These are phyloP conservation scores for Cinchona pubescens DNA, from an alignment of 257 asterid species.

Conservation along the genomic window DNA sequence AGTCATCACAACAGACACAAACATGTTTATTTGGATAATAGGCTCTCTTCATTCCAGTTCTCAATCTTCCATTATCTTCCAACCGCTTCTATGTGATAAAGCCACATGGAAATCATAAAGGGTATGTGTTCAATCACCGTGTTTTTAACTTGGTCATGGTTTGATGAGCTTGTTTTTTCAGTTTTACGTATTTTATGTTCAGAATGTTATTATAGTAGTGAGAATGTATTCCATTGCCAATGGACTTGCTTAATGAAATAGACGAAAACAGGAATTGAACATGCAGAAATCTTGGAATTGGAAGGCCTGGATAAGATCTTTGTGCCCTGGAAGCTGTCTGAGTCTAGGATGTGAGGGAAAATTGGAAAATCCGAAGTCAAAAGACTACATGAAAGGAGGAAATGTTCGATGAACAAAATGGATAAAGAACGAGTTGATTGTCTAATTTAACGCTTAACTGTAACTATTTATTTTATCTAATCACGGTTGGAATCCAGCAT, in stretches of 20 bases:
- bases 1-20: too few species aligned
- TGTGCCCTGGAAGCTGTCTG: not conserved
- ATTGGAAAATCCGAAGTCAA: not conserved
- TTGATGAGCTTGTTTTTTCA: not conserved
- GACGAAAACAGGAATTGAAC: not conserved
- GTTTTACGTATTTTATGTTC: not conserved
- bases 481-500: not conserved
- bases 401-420: not conserved
- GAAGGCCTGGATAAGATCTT: not conserved
- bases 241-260: too few species aligned
- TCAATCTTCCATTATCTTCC: constrained; percentile 50
- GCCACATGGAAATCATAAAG: constrained; percentile 47
- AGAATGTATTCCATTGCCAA: too few species aligned
- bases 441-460: too few species aligned
- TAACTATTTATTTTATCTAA: not conserved
- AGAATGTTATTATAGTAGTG: too few species aligned
- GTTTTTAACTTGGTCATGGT: not conserved
- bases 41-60: constrained; percentile 46
- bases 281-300: not conserved
- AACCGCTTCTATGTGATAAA: constrained; percentile 55
- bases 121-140: constrained; percentile 32
- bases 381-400: not conserved
- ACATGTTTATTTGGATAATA: not conserved
- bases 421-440: not conserved
- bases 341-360: not conserved